These are phyloP conservation scores for Podospora sp. DNA, from an alignment of 495 filamentous ascomycete genomes.

Conservation along the genomic window DNA sequence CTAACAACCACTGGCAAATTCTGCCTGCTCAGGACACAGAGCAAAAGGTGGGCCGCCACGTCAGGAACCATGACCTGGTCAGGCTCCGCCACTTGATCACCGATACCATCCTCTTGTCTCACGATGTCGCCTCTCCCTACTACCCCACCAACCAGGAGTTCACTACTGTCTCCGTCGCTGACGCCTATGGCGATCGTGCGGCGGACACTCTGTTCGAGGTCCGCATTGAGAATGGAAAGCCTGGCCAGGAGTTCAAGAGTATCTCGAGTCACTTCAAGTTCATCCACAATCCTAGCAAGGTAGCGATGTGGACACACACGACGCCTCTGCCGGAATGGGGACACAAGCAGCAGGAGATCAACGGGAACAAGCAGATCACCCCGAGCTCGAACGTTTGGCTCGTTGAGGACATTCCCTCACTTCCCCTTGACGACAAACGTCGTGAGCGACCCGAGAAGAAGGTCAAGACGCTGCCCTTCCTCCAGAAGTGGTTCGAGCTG, in stretches of 20 bases:
- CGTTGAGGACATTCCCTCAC: conserved; percentile 83
- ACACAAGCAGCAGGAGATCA: conserved; percentile 97
- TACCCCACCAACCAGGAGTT: conserved; percentile 99
- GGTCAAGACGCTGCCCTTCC: conserved; percentile 81
- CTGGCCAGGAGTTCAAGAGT: conserved; percentile 81
- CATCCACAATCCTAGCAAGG: conserved; percentile 87
- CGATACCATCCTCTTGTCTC: conserved; percentile 84
- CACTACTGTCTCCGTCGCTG: conserved; percentile 74
- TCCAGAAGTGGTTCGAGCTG: conserved; percentile 93
- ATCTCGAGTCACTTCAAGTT: conserved; percentile 92
- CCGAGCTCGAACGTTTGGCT: conserved; percentile 94
- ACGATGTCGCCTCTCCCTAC: conserved; percentile 97
- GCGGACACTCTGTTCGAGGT: conserved; percentile 95
- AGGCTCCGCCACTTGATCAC: conserved; percentile 88
- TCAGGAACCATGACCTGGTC: conserved; percentile 85
- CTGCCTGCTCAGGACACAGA: conserved; percentile 66
- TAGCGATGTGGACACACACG: conserved; percentile 98
- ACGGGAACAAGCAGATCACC: conserved; percentile 94
- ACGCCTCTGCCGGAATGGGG: conserved; percentile 94
- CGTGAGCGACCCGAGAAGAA: conserved; percentile 70
- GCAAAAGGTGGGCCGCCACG: conserved; percentile 57
- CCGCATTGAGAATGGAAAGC: conserved; percentile 83
- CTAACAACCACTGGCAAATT: conserved; percentile 98
- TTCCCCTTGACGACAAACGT: conserved; percentile 69
- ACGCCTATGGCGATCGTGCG: conserved; percentile 74